Base-by-base conservation (phyloP, 208 protist genomes). In the Endotrypanum monterogeii region DNA sequence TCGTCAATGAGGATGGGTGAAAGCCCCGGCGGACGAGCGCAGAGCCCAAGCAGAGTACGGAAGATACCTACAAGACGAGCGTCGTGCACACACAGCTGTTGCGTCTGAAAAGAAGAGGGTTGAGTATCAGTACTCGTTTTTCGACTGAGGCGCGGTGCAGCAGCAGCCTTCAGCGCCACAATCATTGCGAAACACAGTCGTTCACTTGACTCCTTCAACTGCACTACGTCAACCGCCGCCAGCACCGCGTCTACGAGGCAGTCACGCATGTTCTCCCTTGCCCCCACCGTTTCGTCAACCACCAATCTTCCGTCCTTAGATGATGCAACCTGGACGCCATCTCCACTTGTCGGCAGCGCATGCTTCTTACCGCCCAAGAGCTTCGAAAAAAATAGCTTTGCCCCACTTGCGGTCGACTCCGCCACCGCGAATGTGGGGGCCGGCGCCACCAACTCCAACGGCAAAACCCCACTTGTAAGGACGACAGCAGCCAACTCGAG, bases 231-330 rank as follows among this genome's bases (percentile, higher is more conserved):
- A 1, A 79, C 71, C 35, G 82, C 75, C 8, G 80, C 57, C 41
- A 96, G 60, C 18, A 96, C 82, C 2, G 83, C 87, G 70, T 96
- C 89, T 37, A 94, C 85, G 14, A 96, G 74, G 25, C 62, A 28
- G n/a, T 82, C 67, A 60, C 88, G 85, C 60, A 91, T 78, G 50
- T 91, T 85, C 41, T 81, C 70, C 35, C 50, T 84, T 57, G 46
- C 51, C 54, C 76, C 52, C 25, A 69, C 62, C 51, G 72, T 66
- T 46, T 62, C 72, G 3, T 25, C 44, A 60, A 71, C 57, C 23
- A 25, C 1, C 18, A 25, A 62, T 41, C 28, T 46, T 35, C 18
- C 25, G 6, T 56, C 66, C 18, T 20, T 35, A 58, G 37, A n/a
- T 37, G 7, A 35, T 25, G 37, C 39, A 12, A 51, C 39, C 16